phyloP scores from a whole-genome alignment of 441 rosid species.

The Daphne laureola region DNA sequence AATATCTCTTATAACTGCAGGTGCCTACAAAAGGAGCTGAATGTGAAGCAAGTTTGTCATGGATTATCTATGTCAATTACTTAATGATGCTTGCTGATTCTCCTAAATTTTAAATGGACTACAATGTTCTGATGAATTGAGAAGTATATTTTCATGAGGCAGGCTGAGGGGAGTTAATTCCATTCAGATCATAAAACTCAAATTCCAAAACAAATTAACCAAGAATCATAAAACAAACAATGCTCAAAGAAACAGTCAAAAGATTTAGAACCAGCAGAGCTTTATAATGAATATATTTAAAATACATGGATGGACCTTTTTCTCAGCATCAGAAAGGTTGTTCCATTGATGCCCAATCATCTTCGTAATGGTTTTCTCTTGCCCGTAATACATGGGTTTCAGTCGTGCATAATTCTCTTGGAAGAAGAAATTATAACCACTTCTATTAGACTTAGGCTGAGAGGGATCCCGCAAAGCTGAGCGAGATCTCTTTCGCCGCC shows the following conservation, averaged over 20 bases:
- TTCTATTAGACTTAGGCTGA: constrained; percentile 62
- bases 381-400: constrained; percentile 46
- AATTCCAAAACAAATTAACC: no score
- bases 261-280: not conserved
- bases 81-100: no score
- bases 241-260: not conserved
- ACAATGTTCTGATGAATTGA: no score
- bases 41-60: no score
- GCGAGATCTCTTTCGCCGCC: constrained; percentile 46
- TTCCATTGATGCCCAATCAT: constrained; percentile 67
- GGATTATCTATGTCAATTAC: no score
- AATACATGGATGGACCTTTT: constrained; percentile 33
- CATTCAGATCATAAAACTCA: no score
- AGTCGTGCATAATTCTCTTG: constrained; percentile 58
- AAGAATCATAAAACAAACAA: no score
- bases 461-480: constrained; percentile 43
- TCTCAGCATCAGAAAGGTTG: constrained; percentile 68
- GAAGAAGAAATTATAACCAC: constrained; percentile 74
- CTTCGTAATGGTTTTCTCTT: constrained; percentile 56
- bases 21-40: no score
- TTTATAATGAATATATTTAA: not conserved
- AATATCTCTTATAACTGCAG: no score
- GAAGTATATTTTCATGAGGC: no score
- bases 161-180: no score
- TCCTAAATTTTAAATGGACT: no score